Evolutionary conservation across 805 yeast genomes (phyloP).

Genomic region (Sugiyamaella lignohabitans): DNA sequence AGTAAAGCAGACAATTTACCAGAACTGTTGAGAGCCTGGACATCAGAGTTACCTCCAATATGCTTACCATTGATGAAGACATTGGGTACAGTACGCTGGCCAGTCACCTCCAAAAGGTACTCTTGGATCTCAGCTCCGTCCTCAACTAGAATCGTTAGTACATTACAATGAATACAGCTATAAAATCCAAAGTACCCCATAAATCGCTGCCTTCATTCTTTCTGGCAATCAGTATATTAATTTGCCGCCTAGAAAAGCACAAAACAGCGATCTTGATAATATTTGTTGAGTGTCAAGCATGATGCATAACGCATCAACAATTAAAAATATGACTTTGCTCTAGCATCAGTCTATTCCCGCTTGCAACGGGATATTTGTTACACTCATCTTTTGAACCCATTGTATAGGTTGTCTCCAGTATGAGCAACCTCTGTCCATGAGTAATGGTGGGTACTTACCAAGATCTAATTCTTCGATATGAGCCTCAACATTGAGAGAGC

Average conservation of each 20-base stretch:
- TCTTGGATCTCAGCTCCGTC: constrained; percentile 82
- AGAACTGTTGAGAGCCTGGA: constrained; percentile 59
- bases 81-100: constrained; percentile 93
- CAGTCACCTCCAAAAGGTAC: constrained; percentile 70
- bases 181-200: not conserved
- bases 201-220: constrained; percentile 64
- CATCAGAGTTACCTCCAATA: constrained; percentile 91
- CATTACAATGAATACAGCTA: not conserved
- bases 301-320: no score
- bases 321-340: no score
- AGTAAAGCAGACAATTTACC: constrained; percentile 49
- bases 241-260: no score
- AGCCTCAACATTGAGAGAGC: constrained; percentile 34
- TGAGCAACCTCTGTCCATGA: no score
- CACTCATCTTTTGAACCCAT: no score
- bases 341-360: no score
- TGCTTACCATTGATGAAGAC: constrained; percentile 86
- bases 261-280: no score
- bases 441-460: no score
- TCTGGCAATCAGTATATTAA: no score
- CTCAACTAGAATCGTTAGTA: constrained; percentile 24
- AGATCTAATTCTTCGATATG: constrained; percentile 47
- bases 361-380: no score
- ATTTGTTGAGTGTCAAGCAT: no score
- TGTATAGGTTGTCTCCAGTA: no score